Percentiles rank a stretch among this genome's conserved stretches.
Evolutionary conservation across 2,329 filamentous ascomycete species (phyloP).

Genomic region (Pyricularia sp.): DNA sequence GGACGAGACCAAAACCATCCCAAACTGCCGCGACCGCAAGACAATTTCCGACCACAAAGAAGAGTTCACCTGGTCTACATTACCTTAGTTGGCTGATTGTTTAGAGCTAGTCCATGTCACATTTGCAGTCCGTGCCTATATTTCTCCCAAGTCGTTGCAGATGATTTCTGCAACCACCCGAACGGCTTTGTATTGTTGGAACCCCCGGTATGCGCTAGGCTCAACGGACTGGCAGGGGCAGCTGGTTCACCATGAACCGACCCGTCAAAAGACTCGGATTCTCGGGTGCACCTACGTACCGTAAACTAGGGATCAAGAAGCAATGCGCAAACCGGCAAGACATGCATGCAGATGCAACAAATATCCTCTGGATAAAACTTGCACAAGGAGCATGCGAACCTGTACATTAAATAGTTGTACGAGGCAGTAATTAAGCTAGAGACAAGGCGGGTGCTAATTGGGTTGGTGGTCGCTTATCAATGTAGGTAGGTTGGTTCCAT

Average conservation of each 20-base stretch:
- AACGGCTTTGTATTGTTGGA: background rate
- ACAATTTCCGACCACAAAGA: background rate
- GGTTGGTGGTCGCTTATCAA: background rate
- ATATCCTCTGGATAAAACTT: background rate
- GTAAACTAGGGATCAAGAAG: background rate
- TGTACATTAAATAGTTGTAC: background rate
- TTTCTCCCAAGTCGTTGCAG: background rate
- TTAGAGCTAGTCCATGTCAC: background rate
- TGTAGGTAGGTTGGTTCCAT: background rate
- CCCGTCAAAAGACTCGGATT: background rate
- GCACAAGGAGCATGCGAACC: background rate
- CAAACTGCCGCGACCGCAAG: background rate
- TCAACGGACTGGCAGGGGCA: background rate
- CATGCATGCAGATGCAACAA: background rate
- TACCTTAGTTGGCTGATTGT: background rate
- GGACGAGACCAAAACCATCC: background rate
- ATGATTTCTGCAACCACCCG: background rate
- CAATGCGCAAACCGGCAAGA: background rate
- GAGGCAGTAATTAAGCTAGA: background rate
- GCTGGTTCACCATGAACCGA: background rate
- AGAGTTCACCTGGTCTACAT: background rate
- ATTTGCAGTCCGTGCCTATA: background rate
- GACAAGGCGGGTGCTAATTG: background rate
- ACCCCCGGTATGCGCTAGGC: background rate
- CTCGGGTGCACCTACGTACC: background rate